Base-by-base conservation (phyloP, 1,139 yeast species). In the Kurtzmaniella quercitrusa region DNA sequence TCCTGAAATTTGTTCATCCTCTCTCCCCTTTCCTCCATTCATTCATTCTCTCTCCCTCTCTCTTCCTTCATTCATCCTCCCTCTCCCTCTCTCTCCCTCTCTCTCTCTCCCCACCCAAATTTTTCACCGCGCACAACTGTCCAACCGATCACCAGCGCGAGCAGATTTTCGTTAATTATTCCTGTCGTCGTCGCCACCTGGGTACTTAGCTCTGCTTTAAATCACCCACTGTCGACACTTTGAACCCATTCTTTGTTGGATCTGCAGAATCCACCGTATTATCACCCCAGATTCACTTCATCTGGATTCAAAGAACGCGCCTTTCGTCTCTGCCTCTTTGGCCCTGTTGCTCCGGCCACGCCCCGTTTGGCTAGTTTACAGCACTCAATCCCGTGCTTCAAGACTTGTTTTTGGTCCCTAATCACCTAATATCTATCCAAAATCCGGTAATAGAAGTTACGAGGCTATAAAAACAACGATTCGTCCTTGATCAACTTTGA, bases 111-210 rank as follows among this genome's bases (percentile, higher is more conserved):
- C 30, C 30, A 26, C 30, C 30, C n/a, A 26, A 26, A 26, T 26
- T 26, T 26, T 26, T 26, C 30, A 26, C 30, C 30, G 30, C 30
- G 30, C 30, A 26, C 30, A 26, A 26, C 30, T 26, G 30, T 12
- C 30, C 30, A 26, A 26, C 30, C 30, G 12, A 26, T 26, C 30
- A 26, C 30, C 30, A 9, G 30, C 30, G 30, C 30, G 30, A 26
- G 30, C 9, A 26, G 30, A 26, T 26, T 26, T 26, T 26, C 30
- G 30, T 9, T 9, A 26, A 26, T 26, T 26, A 26, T 26, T 26
- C 30, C n/a, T 9, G 30, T 26, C 12, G 30, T 26, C 30, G 30
- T 26, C 30, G 30, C 30, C 30, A 26, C 30, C 30, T 26, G 30
- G 30, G 30, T 9, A 12, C 30, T 26, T 4, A 26, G n/a, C 30